Percentiles rank a stretch among this genome's conserved stretches.
Conservation (phyloP, 768 basidiomycete species). For the Agaricus subrufescens region DNA sequence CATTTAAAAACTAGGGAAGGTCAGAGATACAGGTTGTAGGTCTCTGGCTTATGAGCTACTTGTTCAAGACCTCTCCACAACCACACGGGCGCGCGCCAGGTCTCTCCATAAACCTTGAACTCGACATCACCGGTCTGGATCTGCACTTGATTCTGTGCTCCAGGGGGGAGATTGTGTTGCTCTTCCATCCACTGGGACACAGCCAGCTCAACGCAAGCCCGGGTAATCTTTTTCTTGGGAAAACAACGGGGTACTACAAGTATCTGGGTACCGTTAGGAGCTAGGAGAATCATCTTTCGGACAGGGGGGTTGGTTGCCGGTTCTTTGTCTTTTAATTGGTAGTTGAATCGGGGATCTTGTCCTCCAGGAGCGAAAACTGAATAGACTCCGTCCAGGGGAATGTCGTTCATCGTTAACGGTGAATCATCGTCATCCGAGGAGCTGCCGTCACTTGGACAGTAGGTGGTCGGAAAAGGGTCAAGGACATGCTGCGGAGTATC, state of each 20-base stretch:
- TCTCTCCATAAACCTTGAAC: not conserved
- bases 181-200: slow-evolving; percentile 5
- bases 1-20: not conserved
- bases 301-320: not conserved
- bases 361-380: not conserved
- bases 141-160: not conserved
- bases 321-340: not conserved
- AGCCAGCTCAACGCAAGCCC: slow-evolving; percentile 1
- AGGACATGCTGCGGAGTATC: not conserved
- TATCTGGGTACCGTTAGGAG: not conserved
- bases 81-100: not conserved
- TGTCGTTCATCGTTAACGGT: not conserved
- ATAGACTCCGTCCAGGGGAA: not conserved
- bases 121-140: not conserved
- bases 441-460: not conserved
- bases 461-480: not conserved
- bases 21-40: not conserved
- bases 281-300: not conserved
- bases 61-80: slow-evolving; percentile 5
- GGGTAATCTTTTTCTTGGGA: not conserved
- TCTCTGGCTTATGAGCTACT: not conserved
- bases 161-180: not conserved
- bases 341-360: not conserved
- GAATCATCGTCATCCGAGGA: not conserved
- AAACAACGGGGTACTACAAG: not conserved